phyloP scores from a whole-genome alignment of 1,284 basidiomycete genomes.

The Vanrija sp. region DNA sequence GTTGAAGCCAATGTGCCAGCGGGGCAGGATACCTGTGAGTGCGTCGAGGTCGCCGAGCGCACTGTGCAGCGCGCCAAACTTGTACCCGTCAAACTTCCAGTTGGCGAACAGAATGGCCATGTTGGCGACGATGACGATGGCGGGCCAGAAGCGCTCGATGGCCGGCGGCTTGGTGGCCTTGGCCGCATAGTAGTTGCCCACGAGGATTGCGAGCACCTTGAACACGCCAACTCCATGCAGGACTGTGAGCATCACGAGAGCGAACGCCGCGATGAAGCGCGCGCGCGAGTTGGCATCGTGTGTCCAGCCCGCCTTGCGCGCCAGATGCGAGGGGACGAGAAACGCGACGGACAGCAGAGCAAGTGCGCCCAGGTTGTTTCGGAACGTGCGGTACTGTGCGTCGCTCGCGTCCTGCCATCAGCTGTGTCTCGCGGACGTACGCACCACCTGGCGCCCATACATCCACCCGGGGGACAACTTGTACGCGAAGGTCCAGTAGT shows the following conservation, averaged over 20 bases:
- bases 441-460: conserved; percentile 49
- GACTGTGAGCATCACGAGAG: conserved; percentile 65
- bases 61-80: conserved; percentile 59
- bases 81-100: conserved; percentile 73
- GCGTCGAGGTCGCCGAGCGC: conserved; percentile 60
- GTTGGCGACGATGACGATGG: conserved; percentile 63
- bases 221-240: conserved; percentile 83
- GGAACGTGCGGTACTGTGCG: conserved; percentile 75
- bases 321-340: conserved; percentile 39
- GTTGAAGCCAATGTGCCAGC: conserved; percentile 95
- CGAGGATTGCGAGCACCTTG: conserved; percentile 72
- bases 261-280: conserved; percentile 55
- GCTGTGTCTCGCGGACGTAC: conserved; percentile 12
- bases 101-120: conserved; percentile 69
- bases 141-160: conserved; percentile 30
- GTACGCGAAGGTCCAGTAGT: conserved; percentile 62
- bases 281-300: conserved; percentile 5
- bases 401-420: conserved; percentile 66
- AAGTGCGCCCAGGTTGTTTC: conserved; percentile 66
- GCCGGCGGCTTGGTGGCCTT: conserved; percentile 47
- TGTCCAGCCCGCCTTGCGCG: neutral
- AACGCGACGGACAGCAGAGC: conserved; percentile 54
- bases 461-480: conserved; percentile 60
- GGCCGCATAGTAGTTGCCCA: conserved; percentile 66
- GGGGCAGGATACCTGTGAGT: conserved; percentile 63